Evolutionary conservation across 495 filamentous ascomycete species (phyloP), one percentile per base, ranked within the genome.

Genomic region (Neurospora sp.): DNA sequence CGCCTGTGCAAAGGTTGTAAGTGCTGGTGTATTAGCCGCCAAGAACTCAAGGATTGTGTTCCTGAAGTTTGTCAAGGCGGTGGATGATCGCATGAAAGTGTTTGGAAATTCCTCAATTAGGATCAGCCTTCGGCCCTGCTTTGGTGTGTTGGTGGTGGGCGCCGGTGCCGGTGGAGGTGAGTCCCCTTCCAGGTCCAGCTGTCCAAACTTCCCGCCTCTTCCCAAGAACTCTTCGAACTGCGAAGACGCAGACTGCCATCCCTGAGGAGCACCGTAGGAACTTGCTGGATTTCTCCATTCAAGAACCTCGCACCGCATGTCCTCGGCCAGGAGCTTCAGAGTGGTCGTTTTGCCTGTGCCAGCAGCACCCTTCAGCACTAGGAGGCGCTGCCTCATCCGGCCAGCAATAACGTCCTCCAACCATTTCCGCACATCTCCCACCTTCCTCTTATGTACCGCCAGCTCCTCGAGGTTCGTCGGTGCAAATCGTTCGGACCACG

Each of bases 91-190:
- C 31, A 87, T 87, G 73, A 94, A 90, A 0, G 92, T 91, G 75
- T 92, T 94, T 1, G 96, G 96, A 79, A 97, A 98, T 78, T 99
- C 96, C 84, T 99, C 96, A 69, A 99, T 86, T 10, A 98, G 81
- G 59, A 98, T 91, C 40, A 97, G 79, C 75, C 83, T 83, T 74
- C 77, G 81, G 18, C 76, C 72, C 70, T 46, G 14, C 18, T 40
- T 71, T 35, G 31, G 8, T 41, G 38, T 72, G 10, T 14, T 20
- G 14, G 38, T 14, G 3, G 71, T 18, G 7, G 74, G 53, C 16
- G 71, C 69, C n/a, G 41, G 71, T 44, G 73, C 69, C 18, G 76
- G 77, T 9, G 78, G 71, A 18, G 75, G 48, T 40, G 75, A 61
- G 14, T 75, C 74, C 40, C 81, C 79, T 69, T 85, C 84, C 68